Evolutionary conservation across 257 asterid genomes (phyloP).

Genomic region (Fraxinus cuspidata): DNA sequence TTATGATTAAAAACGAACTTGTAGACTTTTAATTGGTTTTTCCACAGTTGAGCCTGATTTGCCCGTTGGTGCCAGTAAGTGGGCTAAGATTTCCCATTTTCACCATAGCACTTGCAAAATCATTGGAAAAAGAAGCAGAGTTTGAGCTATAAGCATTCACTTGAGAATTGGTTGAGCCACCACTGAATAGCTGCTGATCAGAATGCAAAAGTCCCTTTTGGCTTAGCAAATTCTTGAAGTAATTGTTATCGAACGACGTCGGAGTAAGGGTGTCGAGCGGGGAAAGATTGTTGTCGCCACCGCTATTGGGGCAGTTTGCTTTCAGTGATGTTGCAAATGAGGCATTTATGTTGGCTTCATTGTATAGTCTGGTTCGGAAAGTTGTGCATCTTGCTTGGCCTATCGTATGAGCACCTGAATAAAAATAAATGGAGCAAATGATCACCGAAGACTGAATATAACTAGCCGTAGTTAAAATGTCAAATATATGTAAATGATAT

Average conservation of each 20-base stretch:
- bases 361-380: conserved; percentile 54
- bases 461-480: background rate
- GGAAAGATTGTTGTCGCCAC: conserved; percentile 44
- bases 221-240: conserved; percentile 39
- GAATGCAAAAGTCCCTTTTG: conserved; percentile 63
- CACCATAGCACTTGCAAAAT: conserved; percentile 73
- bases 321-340: conserved; percentile 38
- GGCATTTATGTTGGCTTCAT: conserved; percentile 58
- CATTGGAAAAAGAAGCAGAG: conserved; percentile 46
- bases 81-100: conserved; percentile 74
- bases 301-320: conserved; percentile 51
- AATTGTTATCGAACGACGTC: conserved; percentile 46
- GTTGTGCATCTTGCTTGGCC: conserved; percentile 63
- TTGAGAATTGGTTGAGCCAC: conserved; percentile 61
- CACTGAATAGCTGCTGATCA: conserved; percentile 62
- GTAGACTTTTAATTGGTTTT: conserved; percentile 34
- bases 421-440: background rate
- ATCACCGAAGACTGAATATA: background rate
- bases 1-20: background rate
- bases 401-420: conserved; percentile 61
- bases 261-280: conserved; percentile 51
- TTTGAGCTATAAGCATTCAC: conserved; percentile 53
- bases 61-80: conserved; percentile 59
- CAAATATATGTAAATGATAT: background rate
- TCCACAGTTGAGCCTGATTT: conserved; percentile 67